Evolutionary conservation across 2,329 filamentous ascomycete species (phyloP), one percentile per base, ranked within the genome.

Genomic region (Calcarisporium arbuscula): DNA sequence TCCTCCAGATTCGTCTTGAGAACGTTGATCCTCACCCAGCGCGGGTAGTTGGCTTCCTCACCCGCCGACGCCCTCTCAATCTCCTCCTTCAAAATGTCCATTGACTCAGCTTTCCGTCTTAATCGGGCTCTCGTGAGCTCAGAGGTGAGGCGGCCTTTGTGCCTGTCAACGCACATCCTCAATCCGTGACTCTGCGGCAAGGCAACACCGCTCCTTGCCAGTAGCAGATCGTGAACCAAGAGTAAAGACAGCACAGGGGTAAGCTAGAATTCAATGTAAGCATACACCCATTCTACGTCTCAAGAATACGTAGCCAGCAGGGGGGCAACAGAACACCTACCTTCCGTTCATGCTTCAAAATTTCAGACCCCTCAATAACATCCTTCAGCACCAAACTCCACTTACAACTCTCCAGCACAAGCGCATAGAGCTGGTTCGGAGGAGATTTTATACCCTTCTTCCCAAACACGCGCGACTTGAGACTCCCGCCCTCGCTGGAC

Each of bases 21-120:
- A 1, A 80, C 78, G 53, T 96, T 98, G 42, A 96, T 70, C 3
- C 92, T 78, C 26, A 95, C 77, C 92, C 92, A 98, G 35, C 92
- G 78, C n/a, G 88, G 89, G 52, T 90, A 84, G 26, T 64, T 62
- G 21, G 71, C 62, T 41, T 73, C 64, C 18, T 69, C 64, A 6
- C 70, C 62, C 7, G 64, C 64, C 15, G 68, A 67, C 20, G 64
- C 56, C 28, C 60, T 53, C 38, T 77, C 69, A 34, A 87, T 61
- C 38, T 74, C 65, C 18, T 68, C 65, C 28, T 71, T 72, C 35
- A 95, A 68, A 1, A 72, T 73, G 4, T 84, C 78, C 1, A 94
- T 43, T 0, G 84, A 78, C 0, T 79, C 64, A 34, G 81, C 79
- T 26, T 80, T 83, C 35, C 82, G 72, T 7, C 82, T 73, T 38